Evolutionary conservation across 441 rosid species (phyloP), one percentile per base, ranked within the genome.

Genomic region (Eutrema salsugineum): DNA sequence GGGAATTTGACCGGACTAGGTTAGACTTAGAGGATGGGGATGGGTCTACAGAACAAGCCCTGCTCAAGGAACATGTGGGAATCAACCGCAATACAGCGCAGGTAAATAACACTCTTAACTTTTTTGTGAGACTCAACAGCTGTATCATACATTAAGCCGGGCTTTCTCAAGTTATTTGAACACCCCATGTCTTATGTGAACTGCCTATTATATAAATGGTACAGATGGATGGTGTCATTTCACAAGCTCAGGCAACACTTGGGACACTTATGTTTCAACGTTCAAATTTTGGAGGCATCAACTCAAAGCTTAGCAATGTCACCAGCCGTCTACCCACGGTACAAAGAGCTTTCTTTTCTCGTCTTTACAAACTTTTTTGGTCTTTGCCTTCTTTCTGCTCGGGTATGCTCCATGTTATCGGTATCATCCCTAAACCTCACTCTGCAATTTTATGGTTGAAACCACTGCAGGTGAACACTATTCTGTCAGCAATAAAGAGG

Each of bases 261-360:
- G 94, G 99, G 53, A 65, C 90, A 10, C 94, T 95, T 66, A 87
- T 87, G 42, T 68, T 91, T 81, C 99, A 95, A 76, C 91, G 94
- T 48, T 90, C 97, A 55, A 86, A 96, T 62, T 95, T 92, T 66
- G 98, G 98, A 63, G 97, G 94, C 72, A 85, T 95, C 79, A 91
- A 92, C 82, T 95, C 90, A 79, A 95, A 95, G 91, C 87, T 95
- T 71, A 77, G 90, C 81, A 92, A 89, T 79, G 87, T 95, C 50
- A 76, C 91, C 88, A 88, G 96, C 84, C 97, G 90, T 72, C 91
- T 94, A 38, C 99, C 97, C 61, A 77, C 97, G 83, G 99, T 92
- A 83, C 68, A 79, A 51, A 67, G 38, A 36, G 11, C 65, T 59
- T 35, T 24, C 38, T 40, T 71, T 50, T 53, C 33, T 30, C 16